phyloP scores from a whole-genome alignment of 495 filamentous ascomycete genomes.

The Aspergillus ostianus region DNA sequence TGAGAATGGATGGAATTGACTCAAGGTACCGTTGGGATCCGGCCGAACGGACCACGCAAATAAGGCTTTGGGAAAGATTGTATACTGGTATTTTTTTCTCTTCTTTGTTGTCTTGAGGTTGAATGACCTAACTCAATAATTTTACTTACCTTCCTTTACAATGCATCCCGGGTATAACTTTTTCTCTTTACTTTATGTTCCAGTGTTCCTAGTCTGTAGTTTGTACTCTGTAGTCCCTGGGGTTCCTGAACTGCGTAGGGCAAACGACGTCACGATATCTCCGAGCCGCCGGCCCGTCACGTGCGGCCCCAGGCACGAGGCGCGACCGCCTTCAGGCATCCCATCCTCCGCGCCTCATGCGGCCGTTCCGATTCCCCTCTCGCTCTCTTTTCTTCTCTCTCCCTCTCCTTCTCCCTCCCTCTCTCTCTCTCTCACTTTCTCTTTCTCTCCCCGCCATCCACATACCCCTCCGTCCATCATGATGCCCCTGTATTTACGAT shows the following conservation, averaged over 20 bases:
- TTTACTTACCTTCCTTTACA: not conserved
- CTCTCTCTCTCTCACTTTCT: slow-evolving; percentile 6
- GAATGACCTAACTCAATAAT: not conserved
- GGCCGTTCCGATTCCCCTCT: not conserved
- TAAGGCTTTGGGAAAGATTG: not conserved
- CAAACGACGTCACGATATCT: not conserved
- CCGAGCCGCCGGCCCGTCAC: not conserved
- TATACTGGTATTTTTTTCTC: not conserved
- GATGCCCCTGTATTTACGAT: slow-evolving; percentile 31
- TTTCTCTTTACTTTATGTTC: not conserved
- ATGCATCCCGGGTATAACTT: not conserved
- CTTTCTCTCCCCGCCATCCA: not conserved
- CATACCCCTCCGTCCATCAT: slow-evolving; percentile 24
- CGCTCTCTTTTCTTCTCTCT: not conserved
- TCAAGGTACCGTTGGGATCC: not conserved
- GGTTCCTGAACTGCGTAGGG: no score
- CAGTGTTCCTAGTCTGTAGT: not conserved
- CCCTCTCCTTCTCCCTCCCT: slow-evolving; percentile 9
- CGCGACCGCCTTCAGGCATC: not conserved
- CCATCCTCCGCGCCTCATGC: not conserved
- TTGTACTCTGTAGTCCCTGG: no score
- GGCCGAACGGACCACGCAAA: not conserved
- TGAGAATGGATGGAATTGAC: not conserved
- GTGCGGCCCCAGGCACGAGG: not conserved
- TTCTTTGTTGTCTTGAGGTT: not conserved